Base-by-base conservation (phyloP, 208 protist species). In the Acanthamoeba pearcei region DNA sequence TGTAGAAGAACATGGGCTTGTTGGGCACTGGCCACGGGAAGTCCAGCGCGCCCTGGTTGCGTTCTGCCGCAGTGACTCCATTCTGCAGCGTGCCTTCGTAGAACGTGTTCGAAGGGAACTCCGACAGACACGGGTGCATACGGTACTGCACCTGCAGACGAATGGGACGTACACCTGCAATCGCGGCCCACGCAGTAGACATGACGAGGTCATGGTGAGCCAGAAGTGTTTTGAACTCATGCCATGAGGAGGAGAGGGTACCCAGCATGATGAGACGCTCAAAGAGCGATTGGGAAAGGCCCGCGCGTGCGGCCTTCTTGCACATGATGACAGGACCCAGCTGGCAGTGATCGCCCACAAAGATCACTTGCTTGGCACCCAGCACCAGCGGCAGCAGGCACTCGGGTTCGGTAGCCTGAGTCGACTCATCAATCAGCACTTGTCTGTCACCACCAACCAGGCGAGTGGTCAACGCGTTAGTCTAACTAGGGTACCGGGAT, bases 1-100 rank as follows among this genome's bases (percentile, higher is more conserved):
- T 97, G 94, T 99, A 99, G 96, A 99, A 99, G 51, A 99, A 97
- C 97, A 99, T 99, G 9, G 99, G 99, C 60, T 95, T 94, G 29
- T 97, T 91, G 3, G 97, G 96, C 57, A 96, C 42, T 15, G 98
- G 98, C 98, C 98, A 99, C 32, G 98, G 96, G 83, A 99, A 99
- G 27, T 98, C 97, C 35, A 97, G 82, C 29, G 89, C 89, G 5
- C 35, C 42, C 32, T 95, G 90, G 24, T 96, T 82, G 64, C 96
- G 86, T 35, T 96, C 95, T 10, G 38, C 53, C 2, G 19, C 95
- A 0, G 98, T 98, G 1, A 99, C 97, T 74, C 99, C 99, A 95
- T 99, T 99, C 88, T 99, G 98, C 13, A 99, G 97, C 6, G 96
- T 97, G 74, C 99, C 99, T 94, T 99, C 99, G 95, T 99, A 99